Evolutionary conservation across 805 yeast species (phyloP), one percentile per base, ranked within the genome.

Genomic region (Peterozyma xylosa): DNA sequence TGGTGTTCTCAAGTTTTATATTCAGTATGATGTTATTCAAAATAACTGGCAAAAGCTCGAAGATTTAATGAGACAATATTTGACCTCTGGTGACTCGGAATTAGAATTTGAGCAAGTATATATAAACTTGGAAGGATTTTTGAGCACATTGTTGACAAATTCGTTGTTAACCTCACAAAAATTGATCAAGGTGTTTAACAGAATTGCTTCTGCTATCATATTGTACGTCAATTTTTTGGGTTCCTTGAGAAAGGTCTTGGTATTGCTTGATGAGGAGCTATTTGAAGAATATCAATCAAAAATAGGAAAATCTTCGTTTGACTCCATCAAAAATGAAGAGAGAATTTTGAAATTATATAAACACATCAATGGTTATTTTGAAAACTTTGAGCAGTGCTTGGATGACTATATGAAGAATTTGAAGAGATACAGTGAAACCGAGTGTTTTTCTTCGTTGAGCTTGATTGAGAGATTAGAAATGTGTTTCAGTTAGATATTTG

Each of bases 71-170:
- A 21, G 14, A 9, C 9, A 33, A 11, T 38, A 43, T 7, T 33
- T 37, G 32, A 16, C 30, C n/a, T 11, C 30, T 10, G 14, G 27
- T 6, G 29, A 41, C n/a, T 33, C 16, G 21, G 13, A 41, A n/a
- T 40, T 45, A 1, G 64, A 70, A 34, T 69, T 78, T 45, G 76
- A 72, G 45, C 53, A 62, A 27, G 55, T 80, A 4, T 66, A 67
- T 47, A 55, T 56, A n/a, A 61, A 62, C 30, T 68, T 84, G 44
- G 76, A 80, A 37, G 66, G 71, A 9, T 81, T 74, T 52, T 63
- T 86, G 48, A 84, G 80, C 55, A 74, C 81, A 2, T 69, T 81
- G 16, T 59, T 87, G 50, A 73, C 78, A 49, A 85, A 82, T 50
- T 77, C 88, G 10, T 69, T 86, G 57, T 66, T 86, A 43, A 81